Evolutionary conservation across 2,329 filamentous ascomycete species (phyloP).

Genomic region (Botrytis cinerea): DNA sequence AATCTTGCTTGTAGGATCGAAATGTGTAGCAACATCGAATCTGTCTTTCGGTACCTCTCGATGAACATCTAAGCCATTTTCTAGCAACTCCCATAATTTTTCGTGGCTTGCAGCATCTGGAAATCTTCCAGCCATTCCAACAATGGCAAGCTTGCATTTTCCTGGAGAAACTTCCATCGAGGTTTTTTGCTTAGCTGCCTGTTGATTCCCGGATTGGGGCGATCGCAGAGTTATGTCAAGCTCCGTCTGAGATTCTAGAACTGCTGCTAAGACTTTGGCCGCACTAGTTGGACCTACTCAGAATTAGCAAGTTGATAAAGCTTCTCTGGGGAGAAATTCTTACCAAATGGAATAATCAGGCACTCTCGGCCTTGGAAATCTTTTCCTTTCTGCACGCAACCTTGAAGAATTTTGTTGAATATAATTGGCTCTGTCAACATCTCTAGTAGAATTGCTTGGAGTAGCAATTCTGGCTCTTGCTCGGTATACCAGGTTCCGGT

Average conservation of each 20-base stretch:
- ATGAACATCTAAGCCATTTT: constrained; percentile 74
- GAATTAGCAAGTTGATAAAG: constrained; percentile 38
- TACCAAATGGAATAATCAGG: constrained; percentile 52
- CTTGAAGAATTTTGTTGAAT: constrained; percentile 52
- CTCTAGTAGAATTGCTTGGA: constrained; percentile 44
- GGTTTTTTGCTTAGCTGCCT: neutral
- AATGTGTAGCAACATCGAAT: constrained; percentile 72
- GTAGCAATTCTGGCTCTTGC: constrained; percentile 27
- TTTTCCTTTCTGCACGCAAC: constrained; percentile 49
- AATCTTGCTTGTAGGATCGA: constrained; percentile 69
- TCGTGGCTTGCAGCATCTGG: constrained; percentile 72
- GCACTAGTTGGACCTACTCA: constrained; percentile 53
- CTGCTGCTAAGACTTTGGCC: constrained; percentile 37
- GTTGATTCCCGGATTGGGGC: neutral
- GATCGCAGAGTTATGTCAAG: constrained; percentile 17
- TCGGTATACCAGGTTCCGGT: constrained; percentile 29
- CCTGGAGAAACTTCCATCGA: constrained; percentile 22
- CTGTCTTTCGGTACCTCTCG: constrained; percentile 65
- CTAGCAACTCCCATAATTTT: constrained; percentile 73
- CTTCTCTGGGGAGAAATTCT: neutral
- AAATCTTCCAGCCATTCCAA: constrained; percentile 79
- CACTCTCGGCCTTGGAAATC: constrained; percentile 46
- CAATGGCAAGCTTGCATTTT: constrained; percentile 62
- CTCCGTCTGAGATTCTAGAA: constrained; percentile 23
- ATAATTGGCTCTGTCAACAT: constrained; percentile 53